These are phyloP conservation scores for Dendrobium officinale DNA, from an alignment of 106 monocot genomes.

Conservation along the genomic window DNA sequence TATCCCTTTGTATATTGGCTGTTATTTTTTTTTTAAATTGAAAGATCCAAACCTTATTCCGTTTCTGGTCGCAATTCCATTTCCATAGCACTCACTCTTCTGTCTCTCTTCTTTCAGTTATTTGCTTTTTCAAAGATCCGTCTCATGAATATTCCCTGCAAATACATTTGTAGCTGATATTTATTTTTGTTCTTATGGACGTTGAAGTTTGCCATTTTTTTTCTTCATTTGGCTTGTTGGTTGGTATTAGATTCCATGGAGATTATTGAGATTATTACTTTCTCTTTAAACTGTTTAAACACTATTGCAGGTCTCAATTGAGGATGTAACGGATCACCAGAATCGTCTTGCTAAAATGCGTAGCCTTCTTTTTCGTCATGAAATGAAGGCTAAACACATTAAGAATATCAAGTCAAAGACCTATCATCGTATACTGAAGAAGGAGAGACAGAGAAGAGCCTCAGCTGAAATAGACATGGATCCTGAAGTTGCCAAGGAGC, in stretches of 20 bases:
- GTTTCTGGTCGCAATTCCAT: not conserved
- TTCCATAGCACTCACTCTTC: not conserved
- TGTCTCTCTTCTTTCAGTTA: not conserved
- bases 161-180: not conserved
- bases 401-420: constrained; percentile 96
- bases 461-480: constrained; percentile 42
- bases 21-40: not conserved
- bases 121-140: not conserved
- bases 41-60: not conserved
- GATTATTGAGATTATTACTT: not conserved
- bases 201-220: not conserved
- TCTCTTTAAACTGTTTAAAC: not conserved
- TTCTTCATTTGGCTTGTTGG: not conserved
- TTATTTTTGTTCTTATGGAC: not conserved
- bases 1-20: not conserved
- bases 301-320: constrained; percentile 48
- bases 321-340: constrained; percentile 71
- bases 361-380: constrained; percentile 86
- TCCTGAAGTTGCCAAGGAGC: constrained; percentile 66
- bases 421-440: constrained; percentile 85
- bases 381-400: constrained; percentile 80
- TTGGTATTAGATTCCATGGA: not conserved
- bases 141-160: not conserved
- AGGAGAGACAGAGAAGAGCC: constrained; percentile 52
- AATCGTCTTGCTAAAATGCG: constrained; percentile 84